Evolutionary conservation across 352 stramenopile species (phyloP), one percentile per base, ranked within the genome.

Genomic region (Phytophthora parvispora): DNA sequence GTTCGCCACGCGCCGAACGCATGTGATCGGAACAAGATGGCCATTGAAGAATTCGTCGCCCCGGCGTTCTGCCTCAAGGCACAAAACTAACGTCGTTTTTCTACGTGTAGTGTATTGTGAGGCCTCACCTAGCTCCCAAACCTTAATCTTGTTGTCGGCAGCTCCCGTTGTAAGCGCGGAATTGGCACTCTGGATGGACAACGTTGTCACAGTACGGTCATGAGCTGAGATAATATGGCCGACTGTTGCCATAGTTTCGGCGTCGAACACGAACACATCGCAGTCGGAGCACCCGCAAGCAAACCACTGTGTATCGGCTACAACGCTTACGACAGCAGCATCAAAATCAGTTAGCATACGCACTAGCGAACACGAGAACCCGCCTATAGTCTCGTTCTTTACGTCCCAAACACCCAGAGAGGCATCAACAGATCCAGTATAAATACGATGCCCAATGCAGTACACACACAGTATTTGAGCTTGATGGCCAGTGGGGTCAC

Each of bases 241-340:
- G 8, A 95, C 69, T 27, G 85, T 48, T 12, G 49, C 67, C 20
- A 93, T 61, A 4, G 76, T 74, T 9, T 31, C 56, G 13, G 73
- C 68, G 20, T 93, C 80, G 32, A 89, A 93, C 0, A 93, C 59
- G 58, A 94, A 91, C 4, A 95, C 81, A 53, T 89, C 83, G 47
- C 86, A 92, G 56, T 93, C 88, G 0, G 86, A 87, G 40, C 76
- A 86, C 0, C 88, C 80, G 18, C 83, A 91, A 8, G 74, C 84
- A 25, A 94, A 32, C 70, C 81, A 86, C 15, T 83, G 58, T 0
- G 61, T 72, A 45, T 93, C 87, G 0, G 86, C 86, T 47, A 78
- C 65, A 6, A 95, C 69, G 20, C 86, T 91, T 32, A 93, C 76
- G n/a, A 95, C 83, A 0, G 86, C 62, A 43, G 88, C 80, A 48